Base-by-base conservation (phyloP, 2,329 filamentous ascomycete species). In the Aspergillus nomiae region DNA sequence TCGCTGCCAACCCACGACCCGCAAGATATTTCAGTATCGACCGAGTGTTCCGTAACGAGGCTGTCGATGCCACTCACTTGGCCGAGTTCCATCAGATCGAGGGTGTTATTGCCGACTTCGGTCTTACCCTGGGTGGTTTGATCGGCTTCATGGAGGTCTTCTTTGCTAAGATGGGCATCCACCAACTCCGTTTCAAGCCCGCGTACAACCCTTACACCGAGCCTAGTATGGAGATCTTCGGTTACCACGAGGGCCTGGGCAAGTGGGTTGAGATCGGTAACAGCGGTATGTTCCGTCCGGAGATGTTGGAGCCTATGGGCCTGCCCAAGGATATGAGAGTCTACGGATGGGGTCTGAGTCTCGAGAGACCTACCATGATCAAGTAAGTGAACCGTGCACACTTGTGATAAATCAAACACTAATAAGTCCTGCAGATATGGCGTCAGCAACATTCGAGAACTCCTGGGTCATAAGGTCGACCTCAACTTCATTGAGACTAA, bases 1-100 rank as follows among this genome's bases (percentile, higher is more conserved):
- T 99, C 58, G 93, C 95, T 32, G 87, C 90, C 61, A 86, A 91
- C 75, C 93, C 92, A 63, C 90, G 92, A 16, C 91, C 92, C 6
- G 93, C 92, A n/a, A 89, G 94, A 65, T 98, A 97, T 84, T 99
- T 99, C 84, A 97, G 92, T 65, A 99, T 99, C 76, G 95, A 99
- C 80, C 89, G 95, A 60, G 95, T 99, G 65, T 99, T 99, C 89
- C 89, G 92, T 69, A 99, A 99, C 79, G 95, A 99, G 81, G 92
- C 92, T 3, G 94, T 99, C 63, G 95, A 99, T 74, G 94, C 94
- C 16, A 99, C 95, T 10, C 95, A 99, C 84, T 81, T 99, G 74
- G 94, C 93, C 45, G 95, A 99, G 80, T 99, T 99, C 85, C 95
- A 99, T 82, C 95, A 99, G 77, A 92, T 98, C 38, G 95, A 99